These are phyloP conservation scores for Candida ulmi DNA, from an alignment of 805 yeast species.

Conservation along the genomic window DNA sequence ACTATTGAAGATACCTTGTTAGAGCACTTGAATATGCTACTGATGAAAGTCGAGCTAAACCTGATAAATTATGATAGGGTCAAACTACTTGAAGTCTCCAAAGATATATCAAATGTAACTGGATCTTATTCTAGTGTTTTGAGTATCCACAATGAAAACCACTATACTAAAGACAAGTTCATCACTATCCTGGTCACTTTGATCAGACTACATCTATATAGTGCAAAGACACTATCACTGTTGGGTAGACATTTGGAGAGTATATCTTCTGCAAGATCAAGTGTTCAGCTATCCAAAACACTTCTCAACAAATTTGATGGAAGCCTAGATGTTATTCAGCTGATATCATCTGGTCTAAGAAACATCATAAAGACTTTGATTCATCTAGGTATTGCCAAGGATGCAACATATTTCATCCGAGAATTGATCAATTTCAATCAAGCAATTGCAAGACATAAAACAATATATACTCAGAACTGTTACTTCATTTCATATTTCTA, in stretches of 20 bases:
- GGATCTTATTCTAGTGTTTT: conserved; percentile 1
- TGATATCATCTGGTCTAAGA: conserved; percentile 34
- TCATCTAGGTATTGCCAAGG: conserved; percentile 52
- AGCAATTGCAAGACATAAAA: conserved; percentile 9
- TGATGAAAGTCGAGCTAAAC: conserved; percentile 13
- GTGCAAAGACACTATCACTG: conserved; percentile 13
- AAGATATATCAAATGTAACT: conserved; percentile 1
- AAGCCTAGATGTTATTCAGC: conserved; percentile 26
- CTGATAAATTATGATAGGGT: conserved; percentile 10
- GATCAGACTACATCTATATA: conserved; percentile 11
- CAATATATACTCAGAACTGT: conserved; percentile 11
- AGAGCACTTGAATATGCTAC: conserved; percentile 3
- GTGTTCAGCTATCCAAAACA: conserved; percentile 49
- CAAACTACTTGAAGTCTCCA: conserved; percentile 6
- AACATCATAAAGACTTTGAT: conserved; percentile 33
- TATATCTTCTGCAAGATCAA: conserved; percentile 37
- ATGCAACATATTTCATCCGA: conserved; percentile 45
- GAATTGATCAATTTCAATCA: conserved; percentile 34
- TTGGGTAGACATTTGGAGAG: conserved; percentile 20
- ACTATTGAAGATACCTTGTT: conserved; percentile 3
- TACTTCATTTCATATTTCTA: conserved; percentile 18
- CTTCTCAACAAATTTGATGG: conserved; percentile 36
- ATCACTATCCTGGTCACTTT: conserved; percentile 5
- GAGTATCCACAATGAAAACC: conserved; percentile 10
- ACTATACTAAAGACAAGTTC: conserved; percentile 5